Evolutionary conservation across 1,284 basidiomycete species (phyloP), one percentile per base, ranked within the genome.

Genomic region (Naganishia liquefaciens): DNA sequence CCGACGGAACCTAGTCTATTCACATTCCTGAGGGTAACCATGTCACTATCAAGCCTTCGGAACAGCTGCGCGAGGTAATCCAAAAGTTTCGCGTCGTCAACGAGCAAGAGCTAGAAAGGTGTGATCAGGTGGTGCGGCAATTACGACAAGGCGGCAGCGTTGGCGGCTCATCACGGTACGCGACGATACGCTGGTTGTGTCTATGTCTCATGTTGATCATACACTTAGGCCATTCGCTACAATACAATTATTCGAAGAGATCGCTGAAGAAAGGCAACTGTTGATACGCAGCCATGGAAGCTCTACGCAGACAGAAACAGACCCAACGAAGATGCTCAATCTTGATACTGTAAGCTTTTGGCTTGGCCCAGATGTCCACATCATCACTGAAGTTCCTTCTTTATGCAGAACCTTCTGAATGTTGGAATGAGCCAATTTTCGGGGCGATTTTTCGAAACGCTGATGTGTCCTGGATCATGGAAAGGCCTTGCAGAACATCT

Each of bases 391-490:
- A 11, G 5, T 39, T 23, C 39, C 27, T 19, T 21, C 3, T 19
- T 11, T 2, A 17, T 50, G 57, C 21, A 60, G 17, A 5, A 46
- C 21, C 39, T 60, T 3, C n/a, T 25, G 37, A 39, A 53, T 37
- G 19, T 33, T 6, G 46, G 50, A 42, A 33, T 60, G 23, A 50
- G 30, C n/a, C 57, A 40, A 13, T 60, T 60, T 19, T 37, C 57
- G 6, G 21, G 23, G 21, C 25, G 25, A 50, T 60, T 60, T 37
- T 50, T 50, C 13, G 47, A 60, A 25, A 23, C 43, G 7, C 17
- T 60, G n/a, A 23, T 60, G 25, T 60, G 46, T 15, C 57, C 57
- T 21, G 33, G 11, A 27, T 39, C 33, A 25, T 60, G 57, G 57
- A 46, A 39, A 25, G 37, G 7, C n/a, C 23, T 37, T 15, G 47